phyloP scores from a whole-genome alignment of 306 rosid genomes.

The Cicer bijugum region DNA sequence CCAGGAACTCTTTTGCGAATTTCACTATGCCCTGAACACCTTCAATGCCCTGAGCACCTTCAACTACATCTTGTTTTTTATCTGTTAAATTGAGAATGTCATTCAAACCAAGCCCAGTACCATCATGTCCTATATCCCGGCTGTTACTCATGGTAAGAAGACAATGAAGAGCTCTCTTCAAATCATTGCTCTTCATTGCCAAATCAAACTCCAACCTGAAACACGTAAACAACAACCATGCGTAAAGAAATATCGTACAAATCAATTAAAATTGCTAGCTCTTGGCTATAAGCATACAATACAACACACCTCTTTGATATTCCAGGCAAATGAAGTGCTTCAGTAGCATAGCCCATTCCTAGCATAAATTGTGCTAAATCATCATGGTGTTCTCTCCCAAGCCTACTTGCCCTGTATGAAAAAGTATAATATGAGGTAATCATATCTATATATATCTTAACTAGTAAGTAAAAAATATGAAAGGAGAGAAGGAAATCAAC shows the following conservation, averaged over 20 bases:
- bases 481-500: conserved; percentile 43
- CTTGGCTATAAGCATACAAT: conserved; percentile 37
- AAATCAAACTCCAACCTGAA: conserved; percentile 96
- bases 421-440: conserved; percentile 39
- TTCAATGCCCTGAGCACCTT: conserved; percentile 95
- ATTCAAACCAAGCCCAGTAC: conserved; percentile 80
- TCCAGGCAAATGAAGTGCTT: conserved; percentile 98
- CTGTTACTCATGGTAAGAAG: conserved; percentile 99
- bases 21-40: conserved; percentile 96
- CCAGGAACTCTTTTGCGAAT: conserved; percentile 90
- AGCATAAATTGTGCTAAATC: conserved; percentile 97
- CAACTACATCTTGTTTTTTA: conserved; percentile 73
- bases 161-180: conserved; percentile 98
- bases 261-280: conserved; percentile 27
- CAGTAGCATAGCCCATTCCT: conserved; percentile 98
- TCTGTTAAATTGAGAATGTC: conserved; percentile 91
- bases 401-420: conserved; percentile 93
- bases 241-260: conserved; percentile 24
- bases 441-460: conserved; percentile 26
- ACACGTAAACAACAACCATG: conserved; percentile 31
- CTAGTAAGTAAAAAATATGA: conserved; percentile 8
- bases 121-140: conserved; percentile 84
- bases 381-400: conserved; percentile 98
- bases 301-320: conserved; percentile 84
- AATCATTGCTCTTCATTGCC: conserved; percentile 94